Base-by-base conservation (phyloP, 1,139 yeast genomes). In the Debaryomyces udenii region DNA sequence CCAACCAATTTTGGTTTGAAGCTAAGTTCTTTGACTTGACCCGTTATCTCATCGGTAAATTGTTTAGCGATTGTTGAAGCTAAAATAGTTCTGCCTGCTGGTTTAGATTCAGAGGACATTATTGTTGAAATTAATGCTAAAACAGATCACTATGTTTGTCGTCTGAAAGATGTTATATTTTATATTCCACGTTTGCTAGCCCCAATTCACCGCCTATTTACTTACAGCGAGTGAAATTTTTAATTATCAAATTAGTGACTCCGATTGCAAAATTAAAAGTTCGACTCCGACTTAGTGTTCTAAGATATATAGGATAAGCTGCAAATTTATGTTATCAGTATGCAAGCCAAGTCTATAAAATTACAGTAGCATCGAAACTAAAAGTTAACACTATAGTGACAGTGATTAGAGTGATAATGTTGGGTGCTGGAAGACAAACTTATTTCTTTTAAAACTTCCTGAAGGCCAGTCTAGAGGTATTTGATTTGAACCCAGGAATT, bases 41-140 rank as follows among this genome's bases (percentile, higher is more conserved):
- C 57, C 11, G 74, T 71, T 43, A 93, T 78, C 62, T 93, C 98
- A 39, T 81, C 81, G 24, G 81, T 77, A 60, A 78, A 93, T 4
- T 83, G 78, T 59, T 91, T 89, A 37, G 98, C 94, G 23, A 93
- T 86, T 36, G 84, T 80, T 16, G 95, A 83, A 3, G 99, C 97
- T 49, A 91, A 71, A 35, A 93, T 81, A 33, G 96, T 88, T 66
- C 86, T 80, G 37, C 93, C 94, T 39, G 86, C 77, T 27, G 77
- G 76, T 42, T 66, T 66, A n/a, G 51, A 18, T 17, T 30, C 28
- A 11, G 28, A 10, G 17, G 38, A 35, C 38, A 35, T 35, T 29
- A 22, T 22, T 39, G 39, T 28, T 26, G 36, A 41, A 29, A 34
- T 38, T 16, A 35, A 30, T 30, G 35, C 18, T 37, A 9, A 9